phyloP scores from a whole-genome alignment of 805 yeast species.

The Metschnikowia henanensis region DNA sequence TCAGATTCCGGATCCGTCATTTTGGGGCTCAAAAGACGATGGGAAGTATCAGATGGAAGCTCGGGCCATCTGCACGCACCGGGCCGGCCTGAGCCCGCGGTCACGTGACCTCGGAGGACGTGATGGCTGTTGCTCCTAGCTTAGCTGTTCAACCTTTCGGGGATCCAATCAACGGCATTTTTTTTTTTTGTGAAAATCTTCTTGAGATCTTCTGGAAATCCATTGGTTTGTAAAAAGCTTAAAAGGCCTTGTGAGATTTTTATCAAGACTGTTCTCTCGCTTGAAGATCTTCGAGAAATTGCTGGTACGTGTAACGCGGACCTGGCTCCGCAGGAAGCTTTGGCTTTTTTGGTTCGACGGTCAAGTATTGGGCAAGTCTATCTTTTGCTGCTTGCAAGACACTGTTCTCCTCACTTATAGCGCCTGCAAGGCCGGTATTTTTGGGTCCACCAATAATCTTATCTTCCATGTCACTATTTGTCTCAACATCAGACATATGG shows the following conservation, averaged over 20 bases:
- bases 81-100: background rate
- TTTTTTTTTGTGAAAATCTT: too few relatives aligned
- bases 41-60: too few relatives aligned
- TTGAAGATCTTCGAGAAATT: background rate
- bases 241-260: too few relatives aligned
- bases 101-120: background rate
- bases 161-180: too few relatives aligned
- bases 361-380: background rate
- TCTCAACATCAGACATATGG: background rate
- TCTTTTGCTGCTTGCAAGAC: background rate
- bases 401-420: background rate
- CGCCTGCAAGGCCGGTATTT: too few relatives aligned
- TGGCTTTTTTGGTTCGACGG: background rate
- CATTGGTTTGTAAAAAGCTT: too few relatives aligned
- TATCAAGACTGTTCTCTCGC: background rate
- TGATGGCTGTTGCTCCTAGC: too few relatives aligned
- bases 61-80: too few relatives aligned
- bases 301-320: background rate
- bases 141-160: too few relatives aligned
- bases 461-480: background rate
- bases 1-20: conserved; percentile 4
- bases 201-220: too few relatives aligned
- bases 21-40: too few relatives aligned
- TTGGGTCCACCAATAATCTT: too few relatives aligned
- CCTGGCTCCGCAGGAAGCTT: background rate